Evolutionary conservation across 305 asterid genomes (phyloP), one percentile per base, ranked within the genome.

Genomic region (Stenogyne calaminthoides): DNA sequence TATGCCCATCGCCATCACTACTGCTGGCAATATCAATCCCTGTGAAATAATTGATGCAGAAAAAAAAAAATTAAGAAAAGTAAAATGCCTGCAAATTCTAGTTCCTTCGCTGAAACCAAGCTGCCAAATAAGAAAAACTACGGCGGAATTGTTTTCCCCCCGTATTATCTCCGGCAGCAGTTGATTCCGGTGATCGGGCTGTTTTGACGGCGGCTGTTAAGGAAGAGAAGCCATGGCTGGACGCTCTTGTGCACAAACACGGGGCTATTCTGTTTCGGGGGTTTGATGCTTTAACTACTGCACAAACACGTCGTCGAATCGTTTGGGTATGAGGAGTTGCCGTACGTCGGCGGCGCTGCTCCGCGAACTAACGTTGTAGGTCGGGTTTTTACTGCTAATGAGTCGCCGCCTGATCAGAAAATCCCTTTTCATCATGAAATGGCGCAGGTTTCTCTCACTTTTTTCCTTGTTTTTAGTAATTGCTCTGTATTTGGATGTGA

Each of bases 271-370:
- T 94, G 22, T 86, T 94, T 15, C 86, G 92, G 9, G n/a, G 97
- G 7, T 90, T 90, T 58, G 75, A 55, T 42, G 79, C 84, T 7
- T 16, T 87, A 9, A 36, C 74, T 19, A 73, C 93, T 4, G 92
- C 99, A 92, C 88, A 92, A 92, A 74, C 82, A 87, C 78, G 87
- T 84, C 59, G 99, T 94, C 40, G 99, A 88, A 77, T 91, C 96
- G 64, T 92, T 92, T 18, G 97, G 88, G 25, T 90, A 84, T 70
- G 90, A 88, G 52, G 98, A 94, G 76, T 77, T 94, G 78, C 97
- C 96, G 44, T 94, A 92, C 14, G 89, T 94, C n/a, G n/a, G 99
- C 73, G 97, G 98, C 44, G 97, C 91, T 39, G 97, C 99, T 64
- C 97, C 97, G n/a, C 78, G 98, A 79, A 88, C 84, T 6, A 91